Conservation (phyloP, 768 basidiomycete genomes). For the Phylloporus scabripes region DNA sequence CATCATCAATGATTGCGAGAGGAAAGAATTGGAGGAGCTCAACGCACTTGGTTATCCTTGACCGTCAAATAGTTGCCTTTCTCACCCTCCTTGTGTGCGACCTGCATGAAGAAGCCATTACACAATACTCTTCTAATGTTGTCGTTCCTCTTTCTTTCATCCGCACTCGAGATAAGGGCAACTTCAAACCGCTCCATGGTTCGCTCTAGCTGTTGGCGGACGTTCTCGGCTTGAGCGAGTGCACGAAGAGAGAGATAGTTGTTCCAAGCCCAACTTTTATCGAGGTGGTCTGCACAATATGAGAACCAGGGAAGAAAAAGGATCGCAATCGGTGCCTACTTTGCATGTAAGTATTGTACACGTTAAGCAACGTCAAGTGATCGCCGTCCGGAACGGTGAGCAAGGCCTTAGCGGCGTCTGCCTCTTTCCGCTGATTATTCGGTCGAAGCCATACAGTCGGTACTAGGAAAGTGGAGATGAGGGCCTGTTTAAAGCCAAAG, state of each 20-base stretch:
- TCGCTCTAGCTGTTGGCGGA: constrained; percentile 81
- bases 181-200: constrained; percentile 90
- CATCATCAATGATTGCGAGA: neutral
- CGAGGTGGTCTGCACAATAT: constrained; percentile 51
- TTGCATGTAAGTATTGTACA: constrained; percentile 86
- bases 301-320: neutral
- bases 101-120: constrained; percentile 97
- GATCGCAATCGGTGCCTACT: constrained; percentile 44
- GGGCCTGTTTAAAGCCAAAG: neutral
- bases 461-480: constrained; percentile 29
- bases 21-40: neutral
- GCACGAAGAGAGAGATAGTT: constrained; percentile 83
- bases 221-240: constrained; percentile 88
- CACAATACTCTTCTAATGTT: constrained; percentile 81
- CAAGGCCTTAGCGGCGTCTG: constrained; percentile 85
- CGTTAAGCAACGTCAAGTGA: constrained; percentile 90
- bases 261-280: constrained; percentile 87
- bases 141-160: constrained; percentile 64
- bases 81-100: constrained; percentile 91
- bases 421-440: constrained; percentile 80
- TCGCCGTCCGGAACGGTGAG: constrained; percentile 94
- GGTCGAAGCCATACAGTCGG: constrained; percentile 96
- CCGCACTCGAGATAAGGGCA: constrained; percentile 60
- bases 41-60: constrained; percentile 85
- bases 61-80: constrained; percentile 85